These are phyloP conservation scores for Trametopsis cervina DNA, from an alignment of 768 basidiomycete genomes.

Conservation along the genomic window DNA sequence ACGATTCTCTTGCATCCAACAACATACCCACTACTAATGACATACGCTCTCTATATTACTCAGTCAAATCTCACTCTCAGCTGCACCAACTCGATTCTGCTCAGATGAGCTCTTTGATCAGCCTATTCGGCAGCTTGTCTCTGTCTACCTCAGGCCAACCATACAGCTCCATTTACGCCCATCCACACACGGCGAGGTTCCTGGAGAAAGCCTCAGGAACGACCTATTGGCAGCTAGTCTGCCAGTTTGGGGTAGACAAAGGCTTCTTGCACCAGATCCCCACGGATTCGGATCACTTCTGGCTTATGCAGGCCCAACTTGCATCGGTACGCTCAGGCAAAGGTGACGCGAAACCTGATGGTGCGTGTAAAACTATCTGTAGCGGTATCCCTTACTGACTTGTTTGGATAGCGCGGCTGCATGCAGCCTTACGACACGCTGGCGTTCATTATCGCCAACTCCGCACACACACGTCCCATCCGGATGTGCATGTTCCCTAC, in stretches of 20 bases:
- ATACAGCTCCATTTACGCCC: slow-evolving; percentile 22
- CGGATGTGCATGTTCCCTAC: slow-evolving; percentile 42
- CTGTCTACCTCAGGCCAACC: slow-evolving; percentile 19
- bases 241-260: slow-evolving; percentile 41
- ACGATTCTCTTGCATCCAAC: slow-evolving; percentile 4
- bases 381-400: too few species aligned
- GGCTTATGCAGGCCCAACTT: slow-evolving; percentile 49
- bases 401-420: too few species aligned
- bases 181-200: slow-evolving; percentile 26
- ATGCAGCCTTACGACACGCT: too few species aligned
- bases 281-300: slow-evolving; percentile 47
- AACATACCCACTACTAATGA: slow-evolving; percentile 24
- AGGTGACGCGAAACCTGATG: background rate
- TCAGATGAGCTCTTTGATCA: slow-evolving; percentile 37
- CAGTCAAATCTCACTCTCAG: slow-evolving; percentile 26
- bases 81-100: slow-evolving; percentile 28
- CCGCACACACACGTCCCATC: slow-evolving; percentile 28
- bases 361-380: too few species aligned
- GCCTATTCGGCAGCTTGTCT: slow-evolving; percentile 46
- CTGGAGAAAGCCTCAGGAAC: slow-evolving; percentile 12
- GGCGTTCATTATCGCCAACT: slow-evolving; percentile 13
- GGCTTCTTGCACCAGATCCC: slow-evolving; percentile 23
- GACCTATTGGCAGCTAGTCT: slow-evolving; percentile 44
- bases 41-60: slow-evolving; percentile 33
- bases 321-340: slow-evolving; percentile 10